Evolutionary conservation across 306 rosid genomes (phyloP), one percentile per base, ranked within the genome.

Genomic region (Argentina anserina): DNA sequence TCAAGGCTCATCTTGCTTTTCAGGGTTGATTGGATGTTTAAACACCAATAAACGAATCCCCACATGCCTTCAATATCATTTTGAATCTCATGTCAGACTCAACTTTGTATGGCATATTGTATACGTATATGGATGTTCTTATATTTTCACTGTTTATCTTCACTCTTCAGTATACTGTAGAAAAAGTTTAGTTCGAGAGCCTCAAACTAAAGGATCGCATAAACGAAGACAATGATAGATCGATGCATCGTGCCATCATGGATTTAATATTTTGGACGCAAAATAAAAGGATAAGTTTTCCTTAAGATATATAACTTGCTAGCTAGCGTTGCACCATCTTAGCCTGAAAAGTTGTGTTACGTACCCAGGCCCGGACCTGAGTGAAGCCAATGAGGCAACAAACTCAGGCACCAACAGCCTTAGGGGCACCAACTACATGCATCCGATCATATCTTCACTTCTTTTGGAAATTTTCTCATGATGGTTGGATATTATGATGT

Each of bases 41-140:
- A 62, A 20, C 26, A 33, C 67, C 26, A 62, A 34, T 20, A 17
- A 28, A 62, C 26, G 26, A 62, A 62, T 62, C 43, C 43, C 43
- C 67, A 62, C 43, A 34, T 34, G 43, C 40, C 65, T 36, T 60
- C 65, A 31, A 60, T 60, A 60, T 59, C n/a, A 59, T 55, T 33
- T 31, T 34, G 21, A 12, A 61, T 62, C 42, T 33, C 67, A 20
- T 62, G 67, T 62, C 43, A 62, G 15, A n/a, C 42, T 8, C 42
- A 61, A 31, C 6, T 33, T 61, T 61, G 42, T 33, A 14, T 1
- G 37, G 21, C 64, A 29, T 58, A 13, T 50, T 11, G 2, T 0
- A 47, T 53, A 20, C 15, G 12, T 56, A n/a, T 12, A 50, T 50
- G 4, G 10, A 50, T 10, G 23, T 28, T 56, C 28, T 50, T 0